Evolutionary conservation across 345 rosid species (phyloP), one percentile per base, ranked within the genome.

Genomic region (Populus nigra): DNA sequence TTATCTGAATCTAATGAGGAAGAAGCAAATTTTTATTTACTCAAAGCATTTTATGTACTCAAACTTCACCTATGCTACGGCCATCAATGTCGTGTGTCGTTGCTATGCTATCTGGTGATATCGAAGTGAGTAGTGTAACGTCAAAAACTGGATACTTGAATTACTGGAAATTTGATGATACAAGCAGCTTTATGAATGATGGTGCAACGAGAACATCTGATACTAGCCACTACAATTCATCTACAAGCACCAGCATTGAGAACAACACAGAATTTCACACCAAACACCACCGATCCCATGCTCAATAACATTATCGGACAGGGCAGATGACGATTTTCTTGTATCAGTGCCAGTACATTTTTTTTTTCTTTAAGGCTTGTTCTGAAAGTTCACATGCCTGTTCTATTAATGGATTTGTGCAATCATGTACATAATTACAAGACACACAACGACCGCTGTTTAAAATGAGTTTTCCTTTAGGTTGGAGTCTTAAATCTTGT

Each of bases 31-130:
- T 87, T 93, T 71, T 41, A 41, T 8, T 8, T 8, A 41, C 13
- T 41, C 45, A 9, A 8, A 41, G 11, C 45, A 2, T 41, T 41
- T 27, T 89, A 72, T 89, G 96, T 81, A 77, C 96, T 49, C 96
- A 89, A 27, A 74, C 94, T 36, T 79, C 94, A 57, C 90, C 89
- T 47, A n/a, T 29, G 12, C 75, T 78, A 31, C 78, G 96, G 72
- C 94, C 94, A 70, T 61, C 88, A 20, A 89, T 91, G 92, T 91
- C 96, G 4, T 85, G 90, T 8, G 92, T 88, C 1, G 84, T 89
- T 43, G 88, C 89, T 10, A 89, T 93, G 98, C 81, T 93, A 15
- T 83, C 87, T 0, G 93, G 92, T 73, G 98, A 93, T 79, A 79
- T 83, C n/a, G 93, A 89, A 81, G 90, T 91, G 18, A 80, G 83